Conservation (phyloP, 31 red algal genomes). For the Endocladia muricata region DNA sequence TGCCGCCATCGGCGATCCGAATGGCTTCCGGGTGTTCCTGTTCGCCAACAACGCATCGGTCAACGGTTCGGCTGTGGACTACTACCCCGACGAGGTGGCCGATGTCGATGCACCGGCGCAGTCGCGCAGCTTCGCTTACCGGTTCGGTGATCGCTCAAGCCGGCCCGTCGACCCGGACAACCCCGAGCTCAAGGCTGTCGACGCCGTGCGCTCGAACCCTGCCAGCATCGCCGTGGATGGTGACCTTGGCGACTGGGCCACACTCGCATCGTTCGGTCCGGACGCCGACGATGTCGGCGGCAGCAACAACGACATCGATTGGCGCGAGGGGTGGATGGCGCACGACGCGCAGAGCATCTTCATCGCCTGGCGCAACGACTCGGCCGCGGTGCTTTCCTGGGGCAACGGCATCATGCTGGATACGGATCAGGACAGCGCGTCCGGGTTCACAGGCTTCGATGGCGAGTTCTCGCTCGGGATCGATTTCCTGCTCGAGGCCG, state of each 20-base stretch:
- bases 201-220: not conserved
- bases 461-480: not conserved
- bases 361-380: not conserved
- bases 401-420: slow-evolving; percentile 3
- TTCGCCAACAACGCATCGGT: no score
- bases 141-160: not conserved
- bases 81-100: no score
- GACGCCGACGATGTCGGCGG: not conserved
- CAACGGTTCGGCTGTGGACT: no score
- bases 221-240: not conserved
- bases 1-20: no score
- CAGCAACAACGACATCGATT: not conserved
- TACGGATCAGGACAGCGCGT: not conserved
- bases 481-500: not conserved
- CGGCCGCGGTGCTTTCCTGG: not conserved
- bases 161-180: not conserved
- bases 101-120: no score
- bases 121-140: not conserved
- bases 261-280: not conserved
- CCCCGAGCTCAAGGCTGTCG: not conserved
- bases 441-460: not conserved
- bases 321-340: not conserved
- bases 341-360: not conserved
- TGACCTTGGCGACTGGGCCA: not conserved
- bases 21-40: no score